Evolutionary conservation across 1,284 basidiomycete genomes (phyloP).

Genomic region (Coniophora puteana): DNA sequence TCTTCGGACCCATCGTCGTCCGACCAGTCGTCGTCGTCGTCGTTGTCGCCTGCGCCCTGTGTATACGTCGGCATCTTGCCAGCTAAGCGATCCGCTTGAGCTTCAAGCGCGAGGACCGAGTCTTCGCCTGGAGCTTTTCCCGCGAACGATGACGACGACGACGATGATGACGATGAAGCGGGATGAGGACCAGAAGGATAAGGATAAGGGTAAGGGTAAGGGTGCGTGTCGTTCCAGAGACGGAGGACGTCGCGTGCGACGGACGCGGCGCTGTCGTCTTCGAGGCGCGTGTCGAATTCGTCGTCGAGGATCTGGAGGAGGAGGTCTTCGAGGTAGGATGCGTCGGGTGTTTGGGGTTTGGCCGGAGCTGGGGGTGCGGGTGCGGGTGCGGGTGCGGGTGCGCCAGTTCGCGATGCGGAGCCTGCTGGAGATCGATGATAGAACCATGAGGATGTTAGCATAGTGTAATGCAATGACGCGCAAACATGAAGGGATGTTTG

Average conservation of each 20-base stretch:
- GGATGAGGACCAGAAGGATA: too few species aligned
- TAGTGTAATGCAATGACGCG: too few species aligned
- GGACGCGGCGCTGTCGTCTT: conserved; percentile 73
- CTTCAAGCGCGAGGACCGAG: conserved; percentile 58
- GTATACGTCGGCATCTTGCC: conserved; percentile 54
- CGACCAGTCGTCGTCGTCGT: conserved; percentile 36
- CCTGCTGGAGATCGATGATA: background rate
- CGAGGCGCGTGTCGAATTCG: conserved; percentile 79
- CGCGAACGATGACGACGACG: too few species aligned
- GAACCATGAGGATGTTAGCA: too few species aligned
- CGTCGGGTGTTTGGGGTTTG: too few species aligned
- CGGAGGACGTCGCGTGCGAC: conserved; percentile 69
- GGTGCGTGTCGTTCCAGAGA: conserved; percentile 68
- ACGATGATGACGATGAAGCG: too few species aligned
- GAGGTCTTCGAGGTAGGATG: conserved; percentile 72
- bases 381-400: conserved; percentile 7
- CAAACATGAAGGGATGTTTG: too few species aligned
- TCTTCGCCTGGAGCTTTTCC: too few species aligned
- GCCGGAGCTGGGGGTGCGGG: conserved; percentile 33
- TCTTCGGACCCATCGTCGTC: conserved; percentile 42
- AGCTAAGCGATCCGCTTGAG: conserved; percentile 55
- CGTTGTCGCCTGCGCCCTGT: conserved; percentile 35
- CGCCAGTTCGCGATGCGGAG: conserved; percentile 16
- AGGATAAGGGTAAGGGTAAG: too few species aligned
- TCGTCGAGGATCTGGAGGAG: conserved; percentile 79